Conservation (phyloP, 805 yeast genomes). For the Starmerella sirachaensis region DNA sequence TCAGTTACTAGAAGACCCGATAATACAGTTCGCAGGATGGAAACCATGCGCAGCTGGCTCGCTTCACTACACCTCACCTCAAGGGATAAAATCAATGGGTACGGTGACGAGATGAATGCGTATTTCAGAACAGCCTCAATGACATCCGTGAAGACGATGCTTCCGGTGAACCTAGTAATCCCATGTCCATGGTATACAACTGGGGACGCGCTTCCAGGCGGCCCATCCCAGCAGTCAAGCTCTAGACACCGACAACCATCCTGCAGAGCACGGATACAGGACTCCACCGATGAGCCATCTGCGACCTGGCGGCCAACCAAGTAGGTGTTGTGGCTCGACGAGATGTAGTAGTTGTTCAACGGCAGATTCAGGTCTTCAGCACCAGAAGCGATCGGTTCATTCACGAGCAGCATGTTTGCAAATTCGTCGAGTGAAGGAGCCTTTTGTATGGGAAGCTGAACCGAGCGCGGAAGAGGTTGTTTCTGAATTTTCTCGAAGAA, state of each 20-base stretch:
- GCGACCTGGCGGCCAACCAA: constrained; percentile 77
- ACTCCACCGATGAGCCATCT: constrained; percentile 79
- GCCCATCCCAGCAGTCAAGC: constrained; percentile 89
- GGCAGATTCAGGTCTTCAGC: constrained; percentile 44
- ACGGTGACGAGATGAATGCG: constrained; percentile 79
- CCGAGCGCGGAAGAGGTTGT: constrained; percentile 9
- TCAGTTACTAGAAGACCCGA: constrained; percentile 43
- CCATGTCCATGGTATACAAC: constrained; percentile 84
- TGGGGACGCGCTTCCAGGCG: constrained; percentile 44
- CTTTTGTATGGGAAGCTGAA: constrained; percentile 10
- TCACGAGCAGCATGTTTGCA: constrained; percentile 30
- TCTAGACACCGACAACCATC: constrained; percentile 93
- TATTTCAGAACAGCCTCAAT: constrained; percentile 63
- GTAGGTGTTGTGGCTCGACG: constrained; percentile 93
- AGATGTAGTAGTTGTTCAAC: constrained; percentile 71
- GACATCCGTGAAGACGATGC: constrained; percentile 59
- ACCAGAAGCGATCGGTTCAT: background rate
- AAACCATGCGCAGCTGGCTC: constrained; percentile 52
- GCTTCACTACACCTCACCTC: constrained; percentile 67
- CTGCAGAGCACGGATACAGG: constrained; percentile 74
- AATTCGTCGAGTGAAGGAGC: constrained; percentile 27
- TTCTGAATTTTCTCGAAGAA: constrained; percentile 12
- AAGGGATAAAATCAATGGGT: constrained; percentile 73
- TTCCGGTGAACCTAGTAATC: constrained; percentile 43
- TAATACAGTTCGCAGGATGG: constrained; percentile 42